Conservation (phyloP, 257 asterid genomes). For the Schizonepeta tenuifolia region DNA sequence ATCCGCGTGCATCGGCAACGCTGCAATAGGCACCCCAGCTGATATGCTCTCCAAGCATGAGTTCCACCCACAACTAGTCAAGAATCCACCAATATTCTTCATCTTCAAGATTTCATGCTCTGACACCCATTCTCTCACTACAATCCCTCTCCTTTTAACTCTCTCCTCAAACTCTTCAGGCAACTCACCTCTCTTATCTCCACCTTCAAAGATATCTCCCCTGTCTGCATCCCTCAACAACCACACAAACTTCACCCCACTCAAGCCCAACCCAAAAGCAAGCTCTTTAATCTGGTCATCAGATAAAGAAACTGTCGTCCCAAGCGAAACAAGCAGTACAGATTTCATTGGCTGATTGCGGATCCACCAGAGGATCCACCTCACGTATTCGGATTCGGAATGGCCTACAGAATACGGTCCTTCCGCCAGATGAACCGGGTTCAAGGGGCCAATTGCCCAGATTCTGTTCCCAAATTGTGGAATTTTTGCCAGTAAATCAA, state of each 20-base stretch:
- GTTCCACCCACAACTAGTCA: no score
- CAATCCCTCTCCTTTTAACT: no score
- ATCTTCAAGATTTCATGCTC: no score
- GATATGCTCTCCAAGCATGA: conserved; percentile 12
- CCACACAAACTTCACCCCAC: conserved; percentile 44
- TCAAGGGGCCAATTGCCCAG: conserved; percentile 43
- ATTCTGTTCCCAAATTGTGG: background rate
- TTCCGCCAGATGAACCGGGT: no score
- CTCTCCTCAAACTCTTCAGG: no score
- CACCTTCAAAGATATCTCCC: no score
- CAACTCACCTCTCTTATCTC: no score
- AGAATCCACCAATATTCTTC: no score
- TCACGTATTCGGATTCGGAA: conserved; percentile 33
- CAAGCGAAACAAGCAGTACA: conserved; percentile 42
- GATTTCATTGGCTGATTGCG: conserved; percentile 29
- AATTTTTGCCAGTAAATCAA: conserved; percentile 39
- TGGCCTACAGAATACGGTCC: no score
- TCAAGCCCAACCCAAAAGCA: conserved; percentile 42
- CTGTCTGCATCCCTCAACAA: conserved; percentile 46
- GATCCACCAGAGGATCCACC: conserved; percentile 55
- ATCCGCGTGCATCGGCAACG: conserved; percentile 24
- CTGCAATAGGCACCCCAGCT: background rate
- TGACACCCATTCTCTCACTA: no score
- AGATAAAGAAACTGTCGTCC: conserved; percentile 30
- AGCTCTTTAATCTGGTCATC: conserved; percentile 36